Base-by-base conservation (phyloP, 192 early-diverging fungal genomes). In the Mortierella claussenii region DNA sequence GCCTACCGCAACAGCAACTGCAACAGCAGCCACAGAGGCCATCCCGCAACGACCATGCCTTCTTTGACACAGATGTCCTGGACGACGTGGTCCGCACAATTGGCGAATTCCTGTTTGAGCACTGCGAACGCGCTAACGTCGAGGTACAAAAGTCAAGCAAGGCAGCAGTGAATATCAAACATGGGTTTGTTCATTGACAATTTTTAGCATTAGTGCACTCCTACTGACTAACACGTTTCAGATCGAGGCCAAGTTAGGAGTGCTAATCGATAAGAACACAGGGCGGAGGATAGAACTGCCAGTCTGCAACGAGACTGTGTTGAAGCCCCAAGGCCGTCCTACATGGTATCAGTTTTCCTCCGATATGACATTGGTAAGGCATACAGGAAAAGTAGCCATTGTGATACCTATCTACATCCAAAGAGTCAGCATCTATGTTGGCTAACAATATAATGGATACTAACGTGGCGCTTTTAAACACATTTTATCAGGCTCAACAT, bases 201-300 rank as follows among this genome's bases (percentile, higher is more conserved):
- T 18, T 23, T 43, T 48, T 4, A 46, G 45, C 5, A 4, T 21
- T 51, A 26, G 24, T 28, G 20, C 20, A 6, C 4, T 28, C 26
- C 9, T 33, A 4, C 7, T 30, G 17, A 28, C 8, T 15, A 53
- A 10, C 11, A 32, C 6, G 12, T 15, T 31, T 27, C 3, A 95
- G 89, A 95, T 97, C 64, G 96, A 97, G 74, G 94, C 92, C n/a
- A 97, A 97, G 78, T 82, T 97, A 11, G 96, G 96, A 8, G 56
- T 87, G 42, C 74, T 97, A 21, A 69, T 94, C 7, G 91, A 94
- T 60, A 92, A 88, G 55, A 71, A 67, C 15, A 89, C 86, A 1
- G 64, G 82, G 0, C 58, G 82, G 49, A 85, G 94, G 27, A 68
- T 95, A 21, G 62, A 66, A 20, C 66, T 96, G 46, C 89, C 89